phyloP scores from a whole-genome alignment of 208 protist genomes.

The Naegleria lovaniensis region DNA sequence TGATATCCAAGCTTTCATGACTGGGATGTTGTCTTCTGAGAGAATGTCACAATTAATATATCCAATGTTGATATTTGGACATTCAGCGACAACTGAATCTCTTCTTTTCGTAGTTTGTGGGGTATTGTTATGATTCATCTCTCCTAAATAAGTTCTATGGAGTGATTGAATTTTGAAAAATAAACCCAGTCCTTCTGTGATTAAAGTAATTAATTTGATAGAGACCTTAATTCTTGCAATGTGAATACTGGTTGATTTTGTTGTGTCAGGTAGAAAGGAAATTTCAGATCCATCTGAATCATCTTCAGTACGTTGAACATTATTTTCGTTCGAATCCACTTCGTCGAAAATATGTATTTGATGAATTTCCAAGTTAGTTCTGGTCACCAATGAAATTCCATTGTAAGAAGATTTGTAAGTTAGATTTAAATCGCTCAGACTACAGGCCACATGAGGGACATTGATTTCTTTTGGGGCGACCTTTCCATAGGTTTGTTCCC shows the following conservation, averaged over 20 bases:
- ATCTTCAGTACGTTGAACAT: too few species aligned
- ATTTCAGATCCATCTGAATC: too few species aligned
- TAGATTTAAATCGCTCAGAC: neutral
- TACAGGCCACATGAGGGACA: neutral
- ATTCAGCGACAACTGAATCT: too few species aligned
- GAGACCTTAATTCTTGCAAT: too few species aligned
- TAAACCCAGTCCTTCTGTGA: too few species aligned
- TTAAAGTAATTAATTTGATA: too few species aligned
- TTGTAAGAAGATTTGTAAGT: neutral
- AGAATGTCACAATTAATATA: neutral
- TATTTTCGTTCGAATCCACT: neutral
- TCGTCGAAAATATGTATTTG: neutral
- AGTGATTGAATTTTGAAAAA: too few species aligned
- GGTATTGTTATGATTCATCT: too few species aligned
- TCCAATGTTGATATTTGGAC: neutral
- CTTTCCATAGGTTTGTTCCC: neutral
- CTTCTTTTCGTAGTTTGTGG: too few species aligned
- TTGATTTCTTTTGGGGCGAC: neutral
- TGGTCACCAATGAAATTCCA: neutral
- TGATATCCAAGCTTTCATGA: neutral
- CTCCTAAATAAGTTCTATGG: too few species aligned
- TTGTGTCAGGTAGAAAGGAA: too few species aligned
- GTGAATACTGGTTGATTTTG: too few species aligned
- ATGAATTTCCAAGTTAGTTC: neutral
- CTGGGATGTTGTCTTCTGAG: neutral